phyloP scores from a whole-genome alignment of 1,139 yeast species.

The Suhomyces bokatorum region DNA sequence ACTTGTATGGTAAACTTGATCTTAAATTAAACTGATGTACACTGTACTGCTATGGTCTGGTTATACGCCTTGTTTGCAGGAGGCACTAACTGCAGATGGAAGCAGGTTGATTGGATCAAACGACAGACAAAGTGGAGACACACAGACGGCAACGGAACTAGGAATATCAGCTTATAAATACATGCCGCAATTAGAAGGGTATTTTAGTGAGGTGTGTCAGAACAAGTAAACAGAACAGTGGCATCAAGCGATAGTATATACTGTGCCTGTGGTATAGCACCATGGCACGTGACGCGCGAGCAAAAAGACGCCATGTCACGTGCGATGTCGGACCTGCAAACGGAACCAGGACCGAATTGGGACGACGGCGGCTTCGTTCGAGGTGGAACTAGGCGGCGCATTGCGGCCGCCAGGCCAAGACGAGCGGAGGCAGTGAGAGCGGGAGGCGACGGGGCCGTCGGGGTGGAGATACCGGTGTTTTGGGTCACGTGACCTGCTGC shows the following conservation, averaged over 20 bases:
- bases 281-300: constrained; percentile 8
- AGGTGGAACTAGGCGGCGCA: not conserved
- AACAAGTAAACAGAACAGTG: not conserved
- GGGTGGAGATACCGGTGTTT: too few species aligned
- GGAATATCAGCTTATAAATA: constrained; percentile 7
- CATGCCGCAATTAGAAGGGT: constrained; percentile 4
- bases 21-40: too few species aligned
- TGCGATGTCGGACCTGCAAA: constrained; percentile 7
- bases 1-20: too few species aligned
- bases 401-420: too few species aligned
- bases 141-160: not conserved
- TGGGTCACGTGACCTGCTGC: too few species aligned
- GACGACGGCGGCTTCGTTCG: not conserved
- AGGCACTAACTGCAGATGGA: too few species aligned
- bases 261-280: constrained; percentile 1
- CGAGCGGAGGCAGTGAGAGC: too few species aligned
- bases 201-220: constrained; percentile 7
- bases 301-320: constrained; percentile 6
- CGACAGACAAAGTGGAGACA: not conserved
- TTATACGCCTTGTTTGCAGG: too few species aligned
- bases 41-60: too few species aligned
- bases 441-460: too few species aligned
- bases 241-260: not conserved
- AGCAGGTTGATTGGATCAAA: too few species aligned
- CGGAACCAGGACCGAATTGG: not conserved